Conservation (phyloP, 495 filamentous ascomycete genomes). For the Penicillium turbatum region DNA sequence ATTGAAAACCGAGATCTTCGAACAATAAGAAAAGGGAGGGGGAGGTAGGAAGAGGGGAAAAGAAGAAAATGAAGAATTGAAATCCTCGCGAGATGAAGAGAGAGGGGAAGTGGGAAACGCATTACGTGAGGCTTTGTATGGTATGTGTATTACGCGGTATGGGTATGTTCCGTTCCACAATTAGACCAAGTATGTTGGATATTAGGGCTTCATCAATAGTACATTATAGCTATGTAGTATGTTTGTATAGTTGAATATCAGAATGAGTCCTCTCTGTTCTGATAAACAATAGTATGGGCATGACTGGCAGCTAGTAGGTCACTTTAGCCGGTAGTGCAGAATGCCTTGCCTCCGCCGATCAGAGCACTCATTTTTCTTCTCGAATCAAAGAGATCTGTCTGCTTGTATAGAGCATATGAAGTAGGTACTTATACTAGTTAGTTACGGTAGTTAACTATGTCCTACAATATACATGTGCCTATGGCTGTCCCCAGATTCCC, state of each 20-base stretch:
- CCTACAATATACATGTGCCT: background rate
- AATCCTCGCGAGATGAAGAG: constrained; percentile 25
- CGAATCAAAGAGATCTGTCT: background rate
- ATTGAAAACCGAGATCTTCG: constrained; percentile 26
- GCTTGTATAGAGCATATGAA: too few species aligned
- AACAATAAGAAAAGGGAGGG: constrained; percentile 36
- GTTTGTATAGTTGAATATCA: too few species aligned
- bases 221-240: background rate
- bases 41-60: constrained; percentile 31
- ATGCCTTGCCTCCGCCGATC: background rate
- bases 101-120: constrained; percentile 38
- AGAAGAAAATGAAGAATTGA: constrained; percentile 45
- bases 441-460: too few species aligned
- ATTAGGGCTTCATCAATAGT: too few species aligned
- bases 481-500: constrained; percentile 7
- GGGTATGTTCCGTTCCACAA: constrained; percentile 6
- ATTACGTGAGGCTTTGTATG: constrained; percentile 6
- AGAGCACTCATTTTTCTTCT: background rate
- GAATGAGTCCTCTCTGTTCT: too few species aligned
- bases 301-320: background rate
- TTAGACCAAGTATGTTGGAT: background rate
- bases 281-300: background rate
- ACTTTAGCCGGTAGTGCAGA: background rate
- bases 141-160: constrained; percentile 13
- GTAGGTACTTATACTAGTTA: background rate